A percentile compares a stretch with the other conserved stretches of the same genome.
Conservation (phyloP, 1,284 basidiomycete species). For the Omphalotus olearius region DNA sequence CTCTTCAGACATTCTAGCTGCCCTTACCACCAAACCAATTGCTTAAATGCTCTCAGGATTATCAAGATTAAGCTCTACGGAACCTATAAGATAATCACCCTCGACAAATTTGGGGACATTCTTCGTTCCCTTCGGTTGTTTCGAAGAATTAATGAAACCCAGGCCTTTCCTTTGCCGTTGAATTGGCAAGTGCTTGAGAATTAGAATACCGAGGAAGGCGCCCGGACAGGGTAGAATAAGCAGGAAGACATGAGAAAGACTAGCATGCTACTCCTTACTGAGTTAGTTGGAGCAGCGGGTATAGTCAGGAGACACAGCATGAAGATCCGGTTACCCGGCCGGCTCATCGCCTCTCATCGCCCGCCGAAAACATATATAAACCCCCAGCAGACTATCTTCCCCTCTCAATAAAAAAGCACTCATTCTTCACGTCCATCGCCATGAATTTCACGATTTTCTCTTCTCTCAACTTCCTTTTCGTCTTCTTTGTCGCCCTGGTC, state of each 20-base stretch:
- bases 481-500: slow-evolving; percentile 20
- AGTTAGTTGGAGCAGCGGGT: too few relatives aligned
- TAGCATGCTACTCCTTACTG: too few relatives aligned
- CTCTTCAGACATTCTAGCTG: neutral
- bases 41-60: neutral
- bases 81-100: neutral
- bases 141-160: slow-evolving; percentile 2
- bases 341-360: too few relatives aligned
- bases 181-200: neutral
- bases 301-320: too few relatives aligned
- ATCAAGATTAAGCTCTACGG: slow-evolving; percentile 1
- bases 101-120: neutral
- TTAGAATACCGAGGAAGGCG: neutral
- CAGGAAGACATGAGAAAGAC: too few relatives aligned
- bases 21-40: neutral
- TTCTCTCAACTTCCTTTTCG: slow-evolving; percentile 5
- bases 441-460: slow-evolving; percentile 15
- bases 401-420: too few relatives aligned
- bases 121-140: neutral
- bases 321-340: too few relatives aligned
- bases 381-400: too few relatives aligned
- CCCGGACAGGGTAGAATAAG: too few relatives aligned
- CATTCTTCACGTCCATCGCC: neutral
- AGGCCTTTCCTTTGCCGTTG: slow-evolving; percentile 5
- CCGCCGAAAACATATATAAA: too few relatives aligned